Percentiles rank a stretch among this genome's conserved stretches.
Evolutionary conservation across 2,329 filamentous ascomycete species (phyloP).

Genomic region (Leptographium procerum): DNA sequence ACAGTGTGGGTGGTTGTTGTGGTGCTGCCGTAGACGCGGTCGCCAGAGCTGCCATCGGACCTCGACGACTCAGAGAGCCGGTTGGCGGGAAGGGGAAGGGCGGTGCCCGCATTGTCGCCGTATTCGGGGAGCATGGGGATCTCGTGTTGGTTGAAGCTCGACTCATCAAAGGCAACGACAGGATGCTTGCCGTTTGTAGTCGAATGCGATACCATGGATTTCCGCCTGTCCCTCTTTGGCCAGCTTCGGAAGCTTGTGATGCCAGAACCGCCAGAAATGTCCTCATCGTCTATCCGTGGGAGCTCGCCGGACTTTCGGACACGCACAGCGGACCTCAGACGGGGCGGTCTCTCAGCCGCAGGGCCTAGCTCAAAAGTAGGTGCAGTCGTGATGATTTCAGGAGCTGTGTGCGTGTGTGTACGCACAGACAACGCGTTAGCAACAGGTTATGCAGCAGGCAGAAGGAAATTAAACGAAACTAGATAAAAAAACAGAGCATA

Average conservation of each 20-base stretch:
- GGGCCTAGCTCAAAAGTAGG: conserved; percentile 54
- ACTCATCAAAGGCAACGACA: conserved; percentile 50
- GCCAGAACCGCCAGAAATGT: conserved; percentile 9
- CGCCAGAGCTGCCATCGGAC: conserved; percentile 72
- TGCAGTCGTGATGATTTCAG: conserved; percentile 81
- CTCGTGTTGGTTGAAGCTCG: conserved; percentile 23
- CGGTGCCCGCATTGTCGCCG: conserved; percentile 42
- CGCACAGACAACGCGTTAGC: neutral
- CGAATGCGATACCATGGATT: conserved; percentile 24
- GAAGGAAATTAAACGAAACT: neutral
- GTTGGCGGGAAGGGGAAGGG: conserved; percentile 51
- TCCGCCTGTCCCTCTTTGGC: conserved; percentile 30
- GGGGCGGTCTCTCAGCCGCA: conserved; percentile 37
- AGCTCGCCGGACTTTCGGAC: conserved; percentile 42
- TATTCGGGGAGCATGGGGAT: conserved; percentile 33
- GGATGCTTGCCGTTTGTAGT: conserved; percentile 27
- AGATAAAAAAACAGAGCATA: conserved; percentile 6
- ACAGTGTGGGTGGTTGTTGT: conserved; percentile 53
- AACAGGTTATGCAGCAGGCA: conserved; percentile 14
- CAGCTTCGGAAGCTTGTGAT: conserved; percentile 12
- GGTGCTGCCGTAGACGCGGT: conserved; percentile 46
- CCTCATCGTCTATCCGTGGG: conserved; percentile 23
- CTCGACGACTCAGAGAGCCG: conserved; percentile 77
- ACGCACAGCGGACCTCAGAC: conserved; percentile 41
- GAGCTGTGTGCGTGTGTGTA: conserved; percentile 34